Base-by-base conservation (phyloP, 768 basidiomycete species). In the Terana coerulea region DNA sequence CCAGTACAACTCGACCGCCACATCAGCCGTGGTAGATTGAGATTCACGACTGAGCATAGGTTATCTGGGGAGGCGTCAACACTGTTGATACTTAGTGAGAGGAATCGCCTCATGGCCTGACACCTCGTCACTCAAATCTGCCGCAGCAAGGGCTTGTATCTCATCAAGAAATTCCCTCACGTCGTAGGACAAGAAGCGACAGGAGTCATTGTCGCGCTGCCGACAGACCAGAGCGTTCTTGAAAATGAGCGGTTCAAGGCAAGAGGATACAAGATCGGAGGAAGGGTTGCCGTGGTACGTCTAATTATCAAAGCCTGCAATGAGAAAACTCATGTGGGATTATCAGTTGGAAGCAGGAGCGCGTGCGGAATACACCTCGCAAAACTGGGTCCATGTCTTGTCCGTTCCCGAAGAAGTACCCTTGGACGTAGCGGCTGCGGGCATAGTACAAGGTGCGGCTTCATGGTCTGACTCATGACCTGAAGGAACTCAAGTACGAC, bases 11-110 rank as follows among this genome's bases (percentile, higher is more conserved):
- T 9, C 42, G 17, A 29, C 14, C 22, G 2, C 19, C 11, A 3
- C 33, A 5, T 28, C n/a, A n/a, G n/a, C n/a, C n/a, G n/a, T n/a
- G n/a, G n/a, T n/a, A n/a, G n/a, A 9, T 45, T 5, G 11, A 3
- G 30, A 8, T 1, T 7, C 37, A 19, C n/a, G n/a, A n/a, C n/a
- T n/a, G n/a, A 17, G 2, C n/a, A 7, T 61, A 86, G 86, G 74
- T 84, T 22, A 81, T 90, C 58, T 92, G 83, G 59, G 69, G 76
- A 6, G 91, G 90, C 5, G 78, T 95, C 60, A 97, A 97, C 72
- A 97, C 88, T 64, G 91, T 88, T 63, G 88, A 90, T 63, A 83
- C 81, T 34, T 95, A 97, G 66, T 81, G 78, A 62, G 75, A 93
- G 80, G 85, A 69, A n/a, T n/a, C n/a, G n/a, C n/a, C n/a, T n/a